Percentiles rank a stretch among this genome's conserved stretches.
These are phyloP conservation scores for Suillus sp. DNA, from an alignment of 768 basidiomycete genomes.

Conservation along the genomic window DNA sequence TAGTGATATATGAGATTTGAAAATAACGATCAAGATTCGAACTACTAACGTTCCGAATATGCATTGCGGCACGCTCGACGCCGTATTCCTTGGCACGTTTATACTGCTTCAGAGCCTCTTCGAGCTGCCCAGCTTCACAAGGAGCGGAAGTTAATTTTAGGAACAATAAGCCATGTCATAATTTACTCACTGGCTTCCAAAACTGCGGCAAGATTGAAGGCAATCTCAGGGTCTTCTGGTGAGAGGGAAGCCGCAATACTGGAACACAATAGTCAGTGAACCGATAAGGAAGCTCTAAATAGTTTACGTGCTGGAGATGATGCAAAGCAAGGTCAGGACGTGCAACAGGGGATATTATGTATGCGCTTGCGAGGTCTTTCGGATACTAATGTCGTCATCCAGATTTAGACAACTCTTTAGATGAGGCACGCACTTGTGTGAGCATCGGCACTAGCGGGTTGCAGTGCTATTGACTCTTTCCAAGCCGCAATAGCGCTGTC, in stretches of 20 bases:
- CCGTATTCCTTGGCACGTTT: conserved; percentile 76
- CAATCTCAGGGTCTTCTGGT: conserved; percentile 89
- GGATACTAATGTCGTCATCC: conserved; percentile 26
- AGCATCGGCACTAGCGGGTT: conserved; percentile 82
- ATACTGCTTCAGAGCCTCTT: conserved; percentile 81
- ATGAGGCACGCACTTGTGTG: conserved; percentile 70
- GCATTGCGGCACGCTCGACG: conserved; percentile 78
- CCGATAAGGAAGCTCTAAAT: conserved; percentile 31
- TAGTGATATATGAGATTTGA: conserved; percentile 17
- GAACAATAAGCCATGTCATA: conserved; percentile 36
- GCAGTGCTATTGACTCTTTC: conserved; percentile 81
- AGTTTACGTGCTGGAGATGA: conserved; percentile 67
- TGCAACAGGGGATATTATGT: conserved; percentile 77
- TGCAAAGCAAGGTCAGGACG: conserved; percentile 86
- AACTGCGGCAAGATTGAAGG: conserved; percentile 89
- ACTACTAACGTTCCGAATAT: conserved; percentile 75
- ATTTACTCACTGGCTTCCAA: conserved; percentile 77
- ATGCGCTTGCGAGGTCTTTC: conserved; percentile 85
- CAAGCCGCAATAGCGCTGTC: conserved; percentile 83
- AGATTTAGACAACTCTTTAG: conserved; percentile 19
- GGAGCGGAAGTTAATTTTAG: conserved; percentile 33
- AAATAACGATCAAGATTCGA: conserved; percentile 20
- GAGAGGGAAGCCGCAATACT: conserved; percentile 83
- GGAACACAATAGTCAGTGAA: conserved; percentile 36
- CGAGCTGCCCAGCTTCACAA: conserved; percentile 68